These are phyloP conservation scores for Aspergillus bombycis DNA, from an alignment of 2,329 filamentous ascomycete species.

Conservation along the genomic window DNA sequence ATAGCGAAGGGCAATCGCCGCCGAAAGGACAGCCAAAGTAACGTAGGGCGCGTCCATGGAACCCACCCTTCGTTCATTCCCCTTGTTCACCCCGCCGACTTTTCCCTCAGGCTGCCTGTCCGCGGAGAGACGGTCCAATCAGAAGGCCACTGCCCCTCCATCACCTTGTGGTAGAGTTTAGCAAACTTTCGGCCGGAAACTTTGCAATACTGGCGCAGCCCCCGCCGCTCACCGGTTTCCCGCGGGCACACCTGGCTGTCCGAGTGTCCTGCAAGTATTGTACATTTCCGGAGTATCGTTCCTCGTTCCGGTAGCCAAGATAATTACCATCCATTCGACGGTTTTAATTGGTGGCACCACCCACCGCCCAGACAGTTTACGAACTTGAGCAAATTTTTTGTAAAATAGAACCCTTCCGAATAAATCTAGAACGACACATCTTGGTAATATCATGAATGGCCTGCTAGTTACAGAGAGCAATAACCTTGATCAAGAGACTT, in stretches of 20 bases:
- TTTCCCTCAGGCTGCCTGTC: constrained; percentile 14
- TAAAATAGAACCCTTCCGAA: background rate
- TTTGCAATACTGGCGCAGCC: constrained; percentile 3
- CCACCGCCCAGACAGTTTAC: background rate
- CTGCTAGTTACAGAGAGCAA: no score
- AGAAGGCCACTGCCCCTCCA: constrained; percentile 15
- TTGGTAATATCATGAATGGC: no score
- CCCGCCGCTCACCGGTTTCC: constrained; percentile 7
- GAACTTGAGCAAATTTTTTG: background rate
- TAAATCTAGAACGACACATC: background rate
- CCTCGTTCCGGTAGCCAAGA: background rate
- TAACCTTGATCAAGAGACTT: no score
- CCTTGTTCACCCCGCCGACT: constrained; percentile 22
- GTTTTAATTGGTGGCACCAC: background rate
- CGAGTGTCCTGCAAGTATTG: background rate
- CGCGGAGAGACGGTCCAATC: constrained; percentile 19
- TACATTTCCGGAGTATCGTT: background rate
- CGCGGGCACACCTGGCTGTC: constrained; percentile 4
- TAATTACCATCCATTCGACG: background rate
- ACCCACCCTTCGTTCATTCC: background rate
- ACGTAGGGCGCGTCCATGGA: constrained; percentile 26
- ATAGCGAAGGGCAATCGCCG: constrained; percentile 1
- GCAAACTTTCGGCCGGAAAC: constrained; percentile 5
- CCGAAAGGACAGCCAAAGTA: background rate
- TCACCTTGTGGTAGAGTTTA: background rate